Conservation (phyloP, 2,329 filamentous ascomycete genomes). For the Aspergillus ochraceoroseus region DNA sequence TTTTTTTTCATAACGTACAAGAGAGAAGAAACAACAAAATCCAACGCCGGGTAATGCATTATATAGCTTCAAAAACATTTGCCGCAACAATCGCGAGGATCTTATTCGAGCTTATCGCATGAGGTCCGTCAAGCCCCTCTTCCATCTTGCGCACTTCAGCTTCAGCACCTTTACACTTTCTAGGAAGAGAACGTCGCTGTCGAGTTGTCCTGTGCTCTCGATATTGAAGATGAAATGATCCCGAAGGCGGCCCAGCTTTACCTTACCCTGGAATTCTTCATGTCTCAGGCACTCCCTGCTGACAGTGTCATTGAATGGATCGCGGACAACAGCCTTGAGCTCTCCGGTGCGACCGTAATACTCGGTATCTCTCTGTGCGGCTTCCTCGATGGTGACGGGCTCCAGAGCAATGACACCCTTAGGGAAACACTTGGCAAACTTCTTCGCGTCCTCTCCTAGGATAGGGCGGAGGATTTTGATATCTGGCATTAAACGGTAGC, state of each 20-base stretch:
- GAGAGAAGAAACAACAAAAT: constrained; percentile 27
- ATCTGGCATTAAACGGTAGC: constrained; percentile 82
- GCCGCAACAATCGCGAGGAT: constrained; percentile 6
- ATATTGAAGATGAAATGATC: constrained; percentile 98
- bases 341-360: constrained; percentile 74
- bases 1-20: constrained; percentile 34
- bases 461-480: constrained; percentile 83
- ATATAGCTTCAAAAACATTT: constrained; percentile 20
- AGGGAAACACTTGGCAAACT: constrained; percentile 87
- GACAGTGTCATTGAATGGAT: constrained; percentile 92
- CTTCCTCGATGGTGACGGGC: constrained; percentile 64
- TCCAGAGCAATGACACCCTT: constrained; percentile 79
- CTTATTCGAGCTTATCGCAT: constrained; percentile 30
- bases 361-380: constrained; percentile 54
- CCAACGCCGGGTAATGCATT: constrained; percentile 42
- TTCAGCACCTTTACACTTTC: constrained; percentile 82
- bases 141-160: constrained; percentile 62
- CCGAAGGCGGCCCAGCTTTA: constrained; percentile 79
- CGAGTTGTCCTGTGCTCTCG: constrained; percentile 92
- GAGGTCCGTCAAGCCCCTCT: constrained; percentile 44
- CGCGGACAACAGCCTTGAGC: constrained; percentile 76
- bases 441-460: constrained; percentile 75
- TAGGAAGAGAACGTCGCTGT: constrained; percentile 88
- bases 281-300: constrained; percentile 89
- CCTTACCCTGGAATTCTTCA: constrained; percentile 89